These are phyloP conservation scores for Platanthera zijinensis DNA, from an alignment of 106 monocot genomes.

Conservation along the genomic window DNA sequence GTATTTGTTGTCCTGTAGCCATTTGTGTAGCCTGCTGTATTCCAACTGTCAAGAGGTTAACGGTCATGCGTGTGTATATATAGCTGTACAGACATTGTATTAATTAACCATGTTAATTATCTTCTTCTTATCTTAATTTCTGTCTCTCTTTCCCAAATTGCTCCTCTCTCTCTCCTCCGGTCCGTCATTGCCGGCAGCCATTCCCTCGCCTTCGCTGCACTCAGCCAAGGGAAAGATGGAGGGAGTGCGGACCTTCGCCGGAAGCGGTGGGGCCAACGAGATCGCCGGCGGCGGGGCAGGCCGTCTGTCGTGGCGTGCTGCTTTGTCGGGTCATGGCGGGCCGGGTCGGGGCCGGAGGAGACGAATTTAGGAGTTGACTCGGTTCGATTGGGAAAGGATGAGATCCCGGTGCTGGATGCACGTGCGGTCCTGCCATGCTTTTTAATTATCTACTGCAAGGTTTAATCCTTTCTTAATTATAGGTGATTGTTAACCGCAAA, in stretches of 20 bases:
- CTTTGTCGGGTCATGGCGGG: constrained; percentile 76
- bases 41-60: no score
- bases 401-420: constrained; percentile 51
- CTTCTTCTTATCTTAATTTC: no score
- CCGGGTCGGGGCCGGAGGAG: constrained; percentile 27
- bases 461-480: constrained; percentile 9
- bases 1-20: no score
- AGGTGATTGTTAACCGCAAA: no score
- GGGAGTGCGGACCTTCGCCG: constrained; percentile 47
- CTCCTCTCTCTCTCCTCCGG: no score
- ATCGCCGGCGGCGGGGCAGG: constrained; percentile 26
- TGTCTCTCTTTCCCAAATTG: no score
- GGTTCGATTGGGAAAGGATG: constrained; percentile 32
- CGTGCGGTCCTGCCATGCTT: constrained; percentile 67
- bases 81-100: no score
- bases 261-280: constrained; percentile 57
- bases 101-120: no score
- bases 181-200: no score
- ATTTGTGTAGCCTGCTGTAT: no score
- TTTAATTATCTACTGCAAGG: constrained; percentile 59
- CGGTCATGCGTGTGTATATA: no score
- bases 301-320: constrained; percentile 47
- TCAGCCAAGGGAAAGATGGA: background rate
- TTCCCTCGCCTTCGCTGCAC: no score
- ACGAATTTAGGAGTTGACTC: constrained; percentile 24